A percentile compares a stretch with the other conserved stretches of the same genome.
phyloP scores from a whole-genome alignment of 2,329 filamentous ascomycete species.

The Trichophyton simii region DNA sequence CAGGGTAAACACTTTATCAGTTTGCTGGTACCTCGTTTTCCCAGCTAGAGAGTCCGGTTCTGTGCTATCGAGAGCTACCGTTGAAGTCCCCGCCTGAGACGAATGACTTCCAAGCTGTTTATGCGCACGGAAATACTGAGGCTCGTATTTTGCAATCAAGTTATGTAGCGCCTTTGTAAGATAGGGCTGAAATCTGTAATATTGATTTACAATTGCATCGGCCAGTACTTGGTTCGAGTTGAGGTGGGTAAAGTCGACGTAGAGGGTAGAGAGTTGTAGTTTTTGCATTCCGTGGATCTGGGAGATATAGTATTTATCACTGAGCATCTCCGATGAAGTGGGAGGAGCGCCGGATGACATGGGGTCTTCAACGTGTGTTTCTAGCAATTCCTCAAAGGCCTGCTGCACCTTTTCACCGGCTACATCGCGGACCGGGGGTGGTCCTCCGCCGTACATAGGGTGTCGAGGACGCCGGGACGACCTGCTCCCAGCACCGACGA shows the following conservation, averaged over 20 bases:
- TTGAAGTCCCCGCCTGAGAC: constrained; percentile 54
- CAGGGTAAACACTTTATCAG: constrained; percentile 86
- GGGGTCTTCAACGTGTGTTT: constrained; percentile 47
- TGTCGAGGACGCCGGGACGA: constrained; percentile 37
- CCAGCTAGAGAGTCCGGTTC: constrained; percentile 44
- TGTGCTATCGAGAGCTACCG: constrained; percentile 46
- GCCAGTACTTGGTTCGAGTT: constrained; percentile 66
- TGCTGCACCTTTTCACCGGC: constrained; percentile 51
- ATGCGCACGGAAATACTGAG: constrained; percentile 86
- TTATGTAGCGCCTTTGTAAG: constrained; percentile 80
- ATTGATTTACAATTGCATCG: constrained; percentile 74
- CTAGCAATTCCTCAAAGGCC: constrained; percentile 52
- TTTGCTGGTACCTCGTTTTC: constrained; percentile 83
- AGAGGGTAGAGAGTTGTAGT: constrained; percentile 52
- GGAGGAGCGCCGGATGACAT: constrained; percentile 42
- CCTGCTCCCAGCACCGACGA: constrained; percentile 43
- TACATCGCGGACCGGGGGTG: constrained; percentile 47
- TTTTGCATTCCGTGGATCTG: constrained; percentile 52
- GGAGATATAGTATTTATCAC: constrained; percentile 54
- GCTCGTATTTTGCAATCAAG: constrained; percentile 87
- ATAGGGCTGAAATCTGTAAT: constrained; percentile 91
- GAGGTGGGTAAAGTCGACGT: constrained; percentile 64
- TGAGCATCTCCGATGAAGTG: constrained; percentile 40
- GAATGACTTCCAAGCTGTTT: constrained; percentile 63
- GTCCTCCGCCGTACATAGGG: constrained; percentile 38